These are phyloP conservation scores for Arctium lappa DNA, from an alignment of 129 eudicot genomes.

Conservation along the genomic window DNA sequence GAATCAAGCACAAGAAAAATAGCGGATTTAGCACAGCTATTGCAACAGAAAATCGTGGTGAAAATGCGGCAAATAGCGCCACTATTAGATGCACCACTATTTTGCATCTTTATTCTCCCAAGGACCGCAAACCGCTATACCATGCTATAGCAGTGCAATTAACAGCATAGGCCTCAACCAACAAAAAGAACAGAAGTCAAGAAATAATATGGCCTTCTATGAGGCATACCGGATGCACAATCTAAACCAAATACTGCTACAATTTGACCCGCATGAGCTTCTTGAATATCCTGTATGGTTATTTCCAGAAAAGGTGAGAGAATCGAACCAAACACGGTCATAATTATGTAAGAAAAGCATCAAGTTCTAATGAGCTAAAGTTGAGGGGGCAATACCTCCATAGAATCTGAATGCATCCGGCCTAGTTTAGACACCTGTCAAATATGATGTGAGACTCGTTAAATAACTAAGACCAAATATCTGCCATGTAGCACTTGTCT, in stretches of 20 bases:
- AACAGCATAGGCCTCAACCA: not conserved
- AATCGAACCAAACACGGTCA: not conserved
- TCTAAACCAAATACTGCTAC: constrained; percentile 99
- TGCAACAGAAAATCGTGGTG: not conserved
- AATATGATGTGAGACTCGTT: not conserved
- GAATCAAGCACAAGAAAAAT: no score
- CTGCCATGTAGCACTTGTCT: not conserved
- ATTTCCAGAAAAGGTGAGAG: not conserved
- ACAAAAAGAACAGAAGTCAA: not conserved
- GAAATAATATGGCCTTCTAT: not conserved
- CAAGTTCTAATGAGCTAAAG: not conserved
- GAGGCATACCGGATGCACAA: constrained; percentile 80
- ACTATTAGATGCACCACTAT: not conserved
- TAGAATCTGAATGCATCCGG: constrained; percentile 95
- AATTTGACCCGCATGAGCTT: constrained; percentile 99
- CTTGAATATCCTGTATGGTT: constrained; percentile 78
- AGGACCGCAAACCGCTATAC: not conserved
- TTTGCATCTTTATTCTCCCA: no score
- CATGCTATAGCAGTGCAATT: not conserved
- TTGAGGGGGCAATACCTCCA: constrained; percentile 69
- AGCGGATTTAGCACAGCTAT: not conserved
- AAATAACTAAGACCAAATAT: not conserved
- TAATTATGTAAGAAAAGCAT: not conserved
- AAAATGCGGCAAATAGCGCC: not conserved
- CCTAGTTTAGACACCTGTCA: constrained; percentile 90